Conservation (phyloP, 73 alveolate genomes). For the Paraurostyla sp. region DNA sequence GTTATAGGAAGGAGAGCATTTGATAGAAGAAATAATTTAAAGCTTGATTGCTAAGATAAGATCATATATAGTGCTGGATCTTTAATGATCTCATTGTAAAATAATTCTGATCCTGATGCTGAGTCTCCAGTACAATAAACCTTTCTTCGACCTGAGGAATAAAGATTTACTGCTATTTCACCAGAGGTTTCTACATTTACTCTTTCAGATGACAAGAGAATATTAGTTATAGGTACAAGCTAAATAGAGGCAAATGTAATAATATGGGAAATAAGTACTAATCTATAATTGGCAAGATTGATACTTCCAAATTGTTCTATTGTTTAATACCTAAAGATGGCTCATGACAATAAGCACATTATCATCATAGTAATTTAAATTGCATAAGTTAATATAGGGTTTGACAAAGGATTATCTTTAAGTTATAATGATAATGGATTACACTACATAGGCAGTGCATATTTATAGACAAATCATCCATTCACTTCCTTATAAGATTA, state of each 20-base stretch:
- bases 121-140: conserved; percentile 57
- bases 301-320: conserved; percentile 73
- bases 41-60: conserved; percentile 94
- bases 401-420: conserved; percentile 87
- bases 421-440: conserved; percentile 85
- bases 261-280: conserved; percentile 93
- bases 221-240: conserved; percentile 86
- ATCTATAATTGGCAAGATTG: conserved; percentile 74
- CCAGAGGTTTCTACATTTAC: conserved; percentile 90
- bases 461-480: conserved; percentile 83
- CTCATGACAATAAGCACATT: conserved; percentile 85
- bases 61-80: conserved; percentile 93
- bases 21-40: conserved; percentile 95
- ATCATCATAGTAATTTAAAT: conserved; percentile 6
- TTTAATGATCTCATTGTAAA: conserved; percentile 78
- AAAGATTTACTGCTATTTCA: conserved; percentile 56
- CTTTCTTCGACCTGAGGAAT: conserved; percentile 73
- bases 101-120: conserved; percentile 68
- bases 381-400: conserved; percentile 68
- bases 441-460: conserved; percentile 71
- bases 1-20: conserved; percentile 95
- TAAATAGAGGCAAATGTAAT: conserved; percentile 84
- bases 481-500: conserved; percentile 92
- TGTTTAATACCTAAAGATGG: conserved; percentile 81
- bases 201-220: conserved; percentile 81